Evolutionary conservation across 768 basidiomycete genomes (phyloP).

Genomic region (Suillus placidus): DNA sequence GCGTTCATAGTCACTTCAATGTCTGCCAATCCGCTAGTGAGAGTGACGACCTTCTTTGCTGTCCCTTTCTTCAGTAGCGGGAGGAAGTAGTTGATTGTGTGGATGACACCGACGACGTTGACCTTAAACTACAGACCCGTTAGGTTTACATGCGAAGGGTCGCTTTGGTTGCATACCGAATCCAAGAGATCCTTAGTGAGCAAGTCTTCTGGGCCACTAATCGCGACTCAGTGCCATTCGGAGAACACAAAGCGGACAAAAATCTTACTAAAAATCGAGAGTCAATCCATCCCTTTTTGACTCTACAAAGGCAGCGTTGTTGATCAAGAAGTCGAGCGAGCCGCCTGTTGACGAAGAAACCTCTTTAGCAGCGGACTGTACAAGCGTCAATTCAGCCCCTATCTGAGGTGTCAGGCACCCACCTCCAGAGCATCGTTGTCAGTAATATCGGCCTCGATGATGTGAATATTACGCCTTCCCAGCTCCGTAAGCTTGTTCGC

Average conservation of each 20-base stretch:
- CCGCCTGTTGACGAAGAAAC: constrained; percentile 34
- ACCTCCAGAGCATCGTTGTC: constrained; percentile 34
- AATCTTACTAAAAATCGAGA: constrained; percentile 25
- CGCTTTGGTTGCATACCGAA: constrained; percentile 15
- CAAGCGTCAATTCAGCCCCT: neutral
- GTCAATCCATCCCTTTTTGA: constrained; percentile 1
- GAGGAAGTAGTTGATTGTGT: constrained; percentile 41
- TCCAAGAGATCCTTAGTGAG: constrained; percentile 27
- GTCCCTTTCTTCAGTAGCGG: constrained; percentile 38
- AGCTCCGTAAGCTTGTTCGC: constrained; percentile 18
- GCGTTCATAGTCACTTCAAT: constrained; percentile 23
- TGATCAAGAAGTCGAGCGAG: constrained; percentile 40
- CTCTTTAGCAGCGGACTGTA: constrained; percentile 32
- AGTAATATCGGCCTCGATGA: constrained; percentile 42
- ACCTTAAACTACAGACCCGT: constrained; percentile 26
- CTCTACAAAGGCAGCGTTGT: constrained; percentile 36
- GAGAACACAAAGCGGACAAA: neutral
- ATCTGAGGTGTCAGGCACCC: constrained; percentile 7
- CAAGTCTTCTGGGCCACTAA: constrained; percentile 21
- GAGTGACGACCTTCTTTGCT: constrained; percentile 39
- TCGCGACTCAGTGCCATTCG: neutral
- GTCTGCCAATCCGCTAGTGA: constrained; percentile 32
- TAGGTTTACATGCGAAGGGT: neutral
- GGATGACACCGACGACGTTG: constrained; percentile 40
- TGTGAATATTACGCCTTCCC: constrained; percentile 32